Evolutionary conservation across 2,329 filamentous ascomycete species (phyloP), one percentile per base, ranked within the genome.

Genomic region (Triangularia verruculosa): DNA sequence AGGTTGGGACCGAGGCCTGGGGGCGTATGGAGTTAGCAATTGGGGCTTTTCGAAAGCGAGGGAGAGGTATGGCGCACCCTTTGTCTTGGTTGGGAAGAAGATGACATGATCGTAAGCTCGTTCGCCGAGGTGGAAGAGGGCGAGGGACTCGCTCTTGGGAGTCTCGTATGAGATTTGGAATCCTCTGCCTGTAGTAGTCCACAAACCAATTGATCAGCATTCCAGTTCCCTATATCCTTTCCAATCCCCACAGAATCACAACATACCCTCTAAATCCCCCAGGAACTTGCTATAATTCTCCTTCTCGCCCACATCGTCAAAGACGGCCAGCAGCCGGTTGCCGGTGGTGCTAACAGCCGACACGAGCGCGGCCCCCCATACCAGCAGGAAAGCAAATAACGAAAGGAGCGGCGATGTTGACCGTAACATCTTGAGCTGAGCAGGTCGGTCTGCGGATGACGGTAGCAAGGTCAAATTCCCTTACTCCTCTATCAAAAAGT

Each of bases 81-180:
- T 99, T 30, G 91, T 87, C 78, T 94, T 96, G 65, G 89, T 87
- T 59, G 95, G 95, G 68, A 98, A 86, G 70, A 99, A 84, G 68
- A 98, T 78, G 68, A 98, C 80, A 78, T 99, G 94, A 79, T 98
- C 94, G 78, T 93, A 98, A 67, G 86, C 87, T 76, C 90, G 88
- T 80, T 95, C 92, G 74, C 94, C 95, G 68, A 95, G 87, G 74
- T 87, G 83, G 81, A 97, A 96, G 69, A 99, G 83, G 59, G 86
- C 84, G 71, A 98, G 79, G 58, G 83, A 82, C 60, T 92, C 86
- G 75, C 86, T 90, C 80, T 95, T 95, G 66, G 92, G 91, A 7
- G 92, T 93, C 76, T 93, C 87, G 75, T 93, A 93, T 39, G 85
- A 84, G 70, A 97, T 82, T 65, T 89, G 81, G 77, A 91, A 98